These are phyloP conservation scores for Cytospora leucostoma DNA, from an alignment of 2,329 filamentous ascomycete species.

Conservation along the genomic window DNA sequence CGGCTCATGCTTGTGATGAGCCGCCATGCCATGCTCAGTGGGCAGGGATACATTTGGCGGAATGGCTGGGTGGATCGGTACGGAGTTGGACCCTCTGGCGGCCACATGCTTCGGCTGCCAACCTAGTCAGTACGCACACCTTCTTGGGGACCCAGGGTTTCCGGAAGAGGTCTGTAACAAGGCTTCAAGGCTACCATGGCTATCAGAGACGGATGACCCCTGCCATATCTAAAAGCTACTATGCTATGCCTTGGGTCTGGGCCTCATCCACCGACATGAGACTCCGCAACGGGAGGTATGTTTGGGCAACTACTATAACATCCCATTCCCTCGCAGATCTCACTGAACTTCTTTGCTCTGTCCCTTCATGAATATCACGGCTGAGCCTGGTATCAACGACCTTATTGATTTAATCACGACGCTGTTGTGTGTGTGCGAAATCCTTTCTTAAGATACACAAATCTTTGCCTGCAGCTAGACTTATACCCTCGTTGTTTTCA, in stretches of 20 bases:
- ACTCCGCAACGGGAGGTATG: constrained; percentile 20
- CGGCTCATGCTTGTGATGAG: constrained; percentile 24
- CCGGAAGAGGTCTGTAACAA: constrained; percentile 42
- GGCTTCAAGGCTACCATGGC: constrained; percentile 41
- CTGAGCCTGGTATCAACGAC: constrained; percentile 29
- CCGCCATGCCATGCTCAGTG: constrained; percentile 15
- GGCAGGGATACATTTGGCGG: constrained; percentile 23
- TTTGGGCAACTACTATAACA: constrained; percentile 25
- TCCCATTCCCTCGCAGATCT: constrained; percentile 32
- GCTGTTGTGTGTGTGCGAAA: constrained; percentile 37
- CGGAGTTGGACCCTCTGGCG: constrained; percentile 19
- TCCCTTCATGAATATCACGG: constrained; percentile 31
- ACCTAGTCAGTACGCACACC: constrained; percentile 19
- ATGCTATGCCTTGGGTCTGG: constrained; percentile 35
- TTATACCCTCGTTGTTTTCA: constrained; percentile 42
- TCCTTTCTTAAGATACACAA: constrained; percentile 34
- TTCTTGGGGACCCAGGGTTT: constrained; percentile 23
- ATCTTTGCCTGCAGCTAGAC: constrained; percentile 43
- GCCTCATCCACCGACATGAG: constrained; percentile 36
- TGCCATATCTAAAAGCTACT: constrained; percentile 39
- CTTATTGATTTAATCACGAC: constrained; percentile 28
- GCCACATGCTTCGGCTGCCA: constrained; percentile 23
- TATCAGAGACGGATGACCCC: constrained; percentile 35
- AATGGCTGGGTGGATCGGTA: constrained; percentile 24
- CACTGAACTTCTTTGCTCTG: constrained; percentile 35